phyloP scores from a whole-genome alignment of 306 rosid genomes.

The Lithocarpus polystachyus region DNA sequence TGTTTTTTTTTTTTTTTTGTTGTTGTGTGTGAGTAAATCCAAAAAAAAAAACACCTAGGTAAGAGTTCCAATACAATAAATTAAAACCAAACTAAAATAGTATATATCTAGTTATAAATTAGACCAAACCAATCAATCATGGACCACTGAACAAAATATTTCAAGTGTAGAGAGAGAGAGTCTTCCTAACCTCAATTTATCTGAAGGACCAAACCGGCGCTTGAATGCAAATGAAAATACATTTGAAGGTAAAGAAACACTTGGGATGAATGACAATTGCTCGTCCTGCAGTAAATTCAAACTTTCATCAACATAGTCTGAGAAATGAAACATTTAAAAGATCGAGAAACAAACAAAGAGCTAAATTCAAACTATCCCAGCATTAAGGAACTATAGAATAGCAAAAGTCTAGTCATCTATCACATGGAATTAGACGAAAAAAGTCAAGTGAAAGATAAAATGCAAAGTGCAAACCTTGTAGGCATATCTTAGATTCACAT shows the following conservation, averaged over 20 bases:
- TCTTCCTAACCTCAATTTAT: slow-evolving; percentile 72
- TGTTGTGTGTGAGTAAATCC: too few relatives aligned
- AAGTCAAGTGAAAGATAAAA: background rate
- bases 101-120: background rate
- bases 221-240: slow-evolving; percentile 79
- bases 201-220: slow-evolving; percentile 72
- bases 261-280: slow-evolving; percentile 76
- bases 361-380: slow-evolving; percentile 1
- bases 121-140: background rate
- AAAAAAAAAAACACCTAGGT: background rate
- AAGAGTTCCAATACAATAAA: background rate
- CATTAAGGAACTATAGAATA: background rate
- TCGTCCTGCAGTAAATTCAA: slow-evolving; percentile 67
- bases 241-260: slow-evolving; percentile 75
- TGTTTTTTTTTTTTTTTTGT: too few relatives aligned
- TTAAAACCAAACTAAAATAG: background rate
- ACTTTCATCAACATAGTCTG: background rate
- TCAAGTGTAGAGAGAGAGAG: background rate
- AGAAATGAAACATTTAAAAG: background rate
- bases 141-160: background rate
- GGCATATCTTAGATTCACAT: slow-evolving; percentile 61
- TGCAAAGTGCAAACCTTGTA: slow-evolving; percentile 52
- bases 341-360: background rate
- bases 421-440: background rate
- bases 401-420: background rate